Percentiles rank a stretch among this genome's conserved stretches.
phyloP scores from a whole-genome alignment of 2,329 filamentous ascomycete species.

The Curvularia sp. region DNA sequence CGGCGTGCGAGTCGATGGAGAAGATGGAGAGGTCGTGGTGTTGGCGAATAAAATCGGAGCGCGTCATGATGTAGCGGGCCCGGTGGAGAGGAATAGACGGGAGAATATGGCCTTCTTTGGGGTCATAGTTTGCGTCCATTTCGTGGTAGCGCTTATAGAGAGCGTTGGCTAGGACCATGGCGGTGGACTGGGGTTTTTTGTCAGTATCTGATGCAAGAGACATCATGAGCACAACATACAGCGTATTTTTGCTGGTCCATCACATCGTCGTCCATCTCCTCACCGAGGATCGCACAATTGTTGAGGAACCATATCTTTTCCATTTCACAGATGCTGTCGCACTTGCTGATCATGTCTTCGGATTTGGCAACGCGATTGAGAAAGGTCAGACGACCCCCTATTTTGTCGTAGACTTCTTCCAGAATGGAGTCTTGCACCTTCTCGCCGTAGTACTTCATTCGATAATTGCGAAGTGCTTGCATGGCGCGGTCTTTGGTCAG shows the following conservation, averaged over 20 bases:
- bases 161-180: slow-evolving; percentile 90
- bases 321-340: slow-evolving; percentile 71
- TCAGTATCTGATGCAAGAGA: background rate
- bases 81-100: slow-evolving; percentile 67
- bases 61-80: slow-evolving; percentile 81
- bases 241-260: slow-evolving; percentile 98
- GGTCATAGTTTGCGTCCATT: slow-evolving; percentile 68
- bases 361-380: slow-evolving; percentile 90
- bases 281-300: slow-evolving; percentile 76
- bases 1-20: slow-evolving; percentile 85
- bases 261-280: slow-evolving; percentile 91
- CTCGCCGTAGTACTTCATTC: slow-evolving; percentile 78
- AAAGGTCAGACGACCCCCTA: slow-evolving; percentile 88
- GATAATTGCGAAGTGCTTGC: slow-evolving; percentile 77
- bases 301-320: slow-evolving; percentile 83
- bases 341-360: slow-evolving; percentile 77
- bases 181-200: slow-evolving; percentile 67
- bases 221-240: slow-evolving; percentile 59
- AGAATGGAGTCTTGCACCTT: slow-evolving; percentile 62
- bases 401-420: slow-evolving; percentile 80
- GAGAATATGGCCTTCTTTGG: slow-evolving; percentile 73
- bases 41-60: slow-evolving; percentile 89
- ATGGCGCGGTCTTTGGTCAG: slow-evolving; percentile 80
- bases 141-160: slow-evolving; percentile 82
- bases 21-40: slow-evolving; percentile 96